Evolutionary conservation across 2,329 filamentous ascomycete species (phyloP), one percentile per base, ranked within the genome.

Genomic region (Beauveria rudraprayagi): DNA sequence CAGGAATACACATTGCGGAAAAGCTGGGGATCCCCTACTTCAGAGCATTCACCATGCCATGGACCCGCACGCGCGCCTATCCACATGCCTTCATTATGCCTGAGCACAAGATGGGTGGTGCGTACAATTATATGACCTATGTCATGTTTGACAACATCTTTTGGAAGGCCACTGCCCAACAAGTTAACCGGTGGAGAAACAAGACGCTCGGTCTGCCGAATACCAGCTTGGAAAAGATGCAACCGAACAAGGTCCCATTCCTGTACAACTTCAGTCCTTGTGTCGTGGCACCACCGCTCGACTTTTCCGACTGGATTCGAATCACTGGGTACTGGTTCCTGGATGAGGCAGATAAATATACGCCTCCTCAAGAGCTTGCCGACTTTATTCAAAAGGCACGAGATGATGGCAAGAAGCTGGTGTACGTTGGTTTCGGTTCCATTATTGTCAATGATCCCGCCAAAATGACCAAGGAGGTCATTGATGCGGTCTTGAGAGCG

Each of bases 301-400:
- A 99, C 75, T 99, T 92, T 75, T 93, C 91, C 47, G 94, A 97
- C 73, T 99, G 94, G 94, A 94, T 99, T 71, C 86, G 91, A 48
- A 91, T 97, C 8, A 97, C 94, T 0, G 94, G 94, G 0, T 97
- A 99, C 76, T 99, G 94, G 94, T 97, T 99, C 74, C 77, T 99
- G 54, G 89, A 96, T 66, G 93, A 97, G 72, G 82, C 78, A 3
- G 80, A 62, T 46, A 76, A 79, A 28, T 97, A 87, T 80, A 80
- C 82, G 51, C 92, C 94, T 1, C 89, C 92, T 0, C 73, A 80
- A 30, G 91, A 93, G 54, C 82, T 99, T 6, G 77, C 80, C 3
- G 83, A 83, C 3, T 99, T 99, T 69, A 97, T 99, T 70, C 75
- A 83, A n/a, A 85, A 88, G 67, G 93, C 94, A 3, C 84, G 90